Conservation (phyloP, 225 moss, liverwort and hornwort species). For the Marchantia polymorpha region DNA sequence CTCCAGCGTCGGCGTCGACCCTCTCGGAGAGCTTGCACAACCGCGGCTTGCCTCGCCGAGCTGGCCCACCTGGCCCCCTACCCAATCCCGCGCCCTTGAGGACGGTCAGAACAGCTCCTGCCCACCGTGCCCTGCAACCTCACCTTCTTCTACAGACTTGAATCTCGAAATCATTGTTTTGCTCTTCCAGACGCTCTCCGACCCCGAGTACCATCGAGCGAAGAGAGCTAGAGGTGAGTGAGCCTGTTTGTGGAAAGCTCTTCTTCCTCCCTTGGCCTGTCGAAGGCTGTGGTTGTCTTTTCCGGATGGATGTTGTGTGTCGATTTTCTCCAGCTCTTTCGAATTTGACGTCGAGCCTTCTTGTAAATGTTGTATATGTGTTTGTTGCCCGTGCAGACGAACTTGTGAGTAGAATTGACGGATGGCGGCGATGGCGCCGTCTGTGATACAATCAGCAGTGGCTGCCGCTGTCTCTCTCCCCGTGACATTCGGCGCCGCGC, state of each 20-base stretch:
- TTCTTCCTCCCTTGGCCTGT: neutral
- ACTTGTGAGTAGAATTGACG: constrained; percentile 5
- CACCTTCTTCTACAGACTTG: too few species aligned
- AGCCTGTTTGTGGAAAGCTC: too few species aligned
- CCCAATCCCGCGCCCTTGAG: neutral
- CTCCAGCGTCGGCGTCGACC: neutral
- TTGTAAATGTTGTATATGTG: neutral
- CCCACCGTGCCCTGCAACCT: neutral
- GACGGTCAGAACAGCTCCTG: neutral
- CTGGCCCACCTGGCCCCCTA: neutral
- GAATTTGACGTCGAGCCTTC: neutral
- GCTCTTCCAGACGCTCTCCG: too few species aligned
- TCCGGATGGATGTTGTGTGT: neutral
- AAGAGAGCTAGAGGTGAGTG: neutral
- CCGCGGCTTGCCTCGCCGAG: neutral
- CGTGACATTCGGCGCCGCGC: neutral
- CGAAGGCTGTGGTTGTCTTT: neutral
- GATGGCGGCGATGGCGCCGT: constrained; percentile 42
- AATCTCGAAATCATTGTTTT: too few species aligned
- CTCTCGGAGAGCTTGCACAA: neutral
- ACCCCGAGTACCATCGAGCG: neutral
- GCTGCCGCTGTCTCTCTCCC: neutral
- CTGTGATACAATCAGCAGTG: constrained; percentile 3
- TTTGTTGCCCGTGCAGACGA: neutral
- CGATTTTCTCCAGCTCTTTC: neutral